Base-by-base conservation (phyloP, 805 yeast genomes). In the Lipomyces yamadae region DNA sequence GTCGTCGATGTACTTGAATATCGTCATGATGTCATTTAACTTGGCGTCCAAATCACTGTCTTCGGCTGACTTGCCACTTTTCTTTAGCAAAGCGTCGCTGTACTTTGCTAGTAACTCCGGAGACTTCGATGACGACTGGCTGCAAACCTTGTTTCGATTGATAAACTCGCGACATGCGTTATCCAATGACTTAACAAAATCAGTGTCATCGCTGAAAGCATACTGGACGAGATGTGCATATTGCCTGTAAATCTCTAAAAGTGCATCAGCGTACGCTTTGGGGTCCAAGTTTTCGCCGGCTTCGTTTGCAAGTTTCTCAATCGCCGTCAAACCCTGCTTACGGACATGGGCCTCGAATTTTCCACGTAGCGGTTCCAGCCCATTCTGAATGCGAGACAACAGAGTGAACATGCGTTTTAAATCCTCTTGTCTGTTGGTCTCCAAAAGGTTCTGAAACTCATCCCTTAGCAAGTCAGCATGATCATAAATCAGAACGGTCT, bases 21-120 rank as follows among this genome's bases (percentile, higher is more conserved):
- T 83, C 15, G 88, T 85, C 90, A 94, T 91, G 73, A 95, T 85
- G 74, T 93, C 95, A 72, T 90, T 93, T 58, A 90, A 86, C 62
- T 87, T 86, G n/a, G 73, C 63, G 62, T 80, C 83, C 88, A 93
- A 86, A 75, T 89, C 94, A n/a, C 84, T 80, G 15, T 84, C 81
- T 69, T 89, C 93, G 0, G 84, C 79, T n/a, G 70, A 63, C 66
- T 87, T 90, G 75, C 88, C 89, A 58, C 86, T 83, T 75, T 88
- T 89, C 76, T 88, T 91, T 73, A 96, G 84, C 72, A 93, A 82
- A 57, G 88, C 85, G 79, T 95, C 99, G 63, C 93, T 86, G 77
- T 92, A 95, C 76, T 88, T 88, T 4, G 98, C 98, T 73, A 96
- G 83, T 72, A 91, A 82, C 73, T 96, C 98, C 0, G 98, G 97